These are phyloP conservation scores for Pseudozyma thailandica DNA, from an alignment of 1,284 basidiomycete species.

Conservation along the genomic window DNA sequence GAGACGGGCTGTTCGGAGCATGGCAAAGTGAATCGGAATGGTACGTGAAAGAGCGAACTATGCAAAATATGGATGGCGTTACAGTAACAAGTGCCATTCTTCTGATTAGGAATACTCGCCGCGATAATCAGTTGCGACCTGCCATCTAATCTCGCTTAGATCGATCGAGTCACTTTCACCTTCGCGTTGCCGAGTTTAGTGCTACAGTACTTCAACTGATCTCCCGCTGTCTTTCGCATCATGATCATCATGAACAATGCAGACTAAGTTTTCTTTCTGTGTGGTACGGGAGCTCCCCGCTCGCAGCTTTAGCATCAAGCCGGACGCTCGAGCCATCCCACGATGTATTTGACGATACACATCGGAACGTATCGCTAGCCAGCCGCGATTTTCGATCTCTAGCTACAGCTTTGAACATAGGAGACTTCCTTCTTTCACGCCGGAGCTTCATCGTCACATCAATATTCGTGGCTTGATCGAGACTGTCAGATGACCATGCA, in stretches of 20 bases:
- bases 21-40: background rate
- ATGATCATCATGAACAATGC: background rate
- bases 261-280: no score
- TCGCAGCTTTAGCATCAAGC: no score
- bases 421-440: background rate
- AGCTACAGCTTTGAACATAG: background rate
- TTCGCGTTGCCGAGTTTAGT: no score
- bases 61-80: background rate
- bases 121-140: conserved; percentile 1
- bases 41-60: conserved; percentile 10
- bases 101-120: background rate
- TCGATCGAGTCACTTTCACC: conserved; percentile 15
- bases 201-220: no score
- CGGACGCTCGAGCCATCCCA: no score
- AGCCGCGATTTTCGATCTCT: background rate
- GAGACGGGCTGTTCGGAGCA: background rate
- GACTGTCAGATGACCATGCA: no score
- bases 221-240: background rate
- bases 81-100: background rate
- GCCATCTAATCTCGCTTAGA: conserved; percentile 19
- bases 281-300: no score
- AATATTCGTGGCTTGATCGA: no score
- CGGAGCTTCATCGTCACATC: no score
- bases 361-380: background rate
- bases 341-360: background rate